phyloP scores from a whole-genome alignment of 352 stramenopile species.

The Pythium dissimile region DNA sequence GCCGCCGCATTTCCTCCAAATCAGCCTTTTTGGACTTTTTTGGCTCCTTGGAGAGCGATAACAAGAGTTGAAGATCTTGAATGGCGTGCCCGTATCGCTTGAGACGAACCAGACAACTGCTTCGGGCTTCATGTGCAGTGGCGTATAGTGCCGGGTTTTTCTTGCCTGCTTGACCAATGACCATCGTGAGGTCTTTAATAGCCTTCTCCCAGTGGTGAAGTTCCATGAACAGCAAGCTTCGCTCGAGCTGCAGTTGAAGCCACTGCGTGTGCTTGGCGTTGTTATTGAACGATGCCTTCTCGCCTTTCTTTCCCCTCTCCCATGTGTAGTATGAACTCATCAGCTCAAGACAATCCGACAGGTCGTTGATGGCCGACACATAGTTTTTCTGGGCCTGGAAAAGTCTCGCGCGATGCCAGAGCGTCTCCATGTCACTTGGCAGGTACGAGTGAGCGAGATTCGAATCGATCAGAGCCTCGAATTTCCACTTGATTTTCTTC shows the following conservation, averaged over 20 bases:
- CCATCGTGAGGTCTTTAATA: conserved; percentile 38
- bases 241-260: conserved; percentile 44
- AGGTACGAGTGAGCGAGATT: conserved; percentile 49
- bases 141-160: conserved; percentile 22
- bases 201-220: conserved; percentile 37
- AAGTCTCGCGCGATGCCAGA: conserved; percentile 45
- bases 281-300: conserved; percentile 29
- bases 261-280: conserved; percentile 39
- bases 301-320: conserved; percentile 28
- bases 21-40: conserved; percentile 9
- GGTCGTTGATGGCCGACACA: conserved; percentile 34
- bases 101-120: conserved; percentile 33
- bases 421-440: conserved; percentile 42
- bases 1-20: conserved; percentile 2
- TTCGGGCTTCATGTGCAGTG: conserved; percentile 33
- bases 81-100: conserved; percentile 37
- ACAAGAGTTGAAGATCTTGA: conserved; percentile 41
- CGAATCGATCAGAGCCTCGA: conserved; percentile 51
- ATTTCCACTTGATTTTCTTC: conserved; percentile 38
- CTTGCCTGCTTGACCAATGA: conserved; percentile 38
- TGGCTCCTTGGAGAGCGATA: conserved; percentile 17
- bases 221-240: conserved; percentile 33
- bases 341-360: conserved; percentile 38
- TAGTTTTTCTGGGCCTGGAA: conserved; percentile 38
- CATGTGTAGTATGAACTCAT: conserved; percentile 35